Conservation (phyloP, 1,139 yeast species). For the Candida sp. region DNA sequence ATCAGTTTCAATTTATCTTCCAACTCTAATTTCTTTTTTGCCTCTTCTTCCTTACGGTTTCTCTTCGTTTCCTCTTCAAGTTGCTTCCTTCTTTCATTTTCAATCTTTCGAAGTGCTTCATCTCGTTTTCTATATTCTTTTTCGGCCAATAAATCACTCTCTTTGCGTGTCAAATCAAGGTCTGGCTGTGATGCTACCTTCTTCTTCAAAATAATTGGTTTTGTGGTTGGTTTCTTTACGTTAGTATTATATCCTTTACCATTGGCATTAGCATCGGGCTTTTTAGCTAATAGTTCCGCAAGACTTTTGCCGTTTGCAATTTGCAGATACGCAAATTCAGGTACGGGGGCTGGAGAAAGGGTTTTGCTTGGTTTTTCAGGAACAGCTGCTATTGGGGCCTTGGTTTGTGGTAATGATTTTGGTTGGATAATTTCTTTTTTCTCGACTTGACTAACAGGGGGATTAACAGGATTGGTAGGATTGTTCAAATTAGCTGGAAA, state of each 20-base stretch:
- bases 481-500: slow-evolving; percentile 6
- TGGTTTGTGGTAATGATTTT: neutral
- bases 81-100: slow-evolving; percentile 1
- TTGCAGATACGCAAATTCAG: slow-evolving; percentile 7
- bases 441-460: neutral
- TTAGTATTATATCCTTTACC: slow-evolving; percentile 16
- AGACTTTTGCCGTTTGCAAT: slow-evolving; percentile 29
- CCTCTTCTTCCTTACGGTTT: slow-evolving; percentile 6
- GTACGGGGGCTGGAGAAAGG: slow-evolving; percentile 13
- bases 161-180: slow-evolving; percentile 9
- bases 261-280: slow-evolving; percentile 13
- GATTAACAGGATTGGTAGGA: slow-evolving; percentile 3
- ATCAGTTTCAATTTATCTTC: slow-evolving; percentile 5
- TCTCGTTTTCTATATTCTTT: slow-evolving; percentile 5
- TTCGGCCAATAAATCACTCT: slow-evolving; percentile 7
- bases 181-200: slow-evolving; percentile 17
- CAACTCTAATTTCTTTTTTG: slow-evolving; percentile 4
- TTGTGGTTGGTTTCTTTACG: slow-evolving; percentile 20
- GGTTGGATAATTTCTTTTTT: slow-evolving; percentile 1
- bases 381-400: neutral
- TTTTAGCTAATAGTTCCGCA: slow-evolving; percentile 35
- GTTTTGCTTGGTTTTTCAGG: slow-evolving; percentile 1
- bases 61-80: slow-evolving; percentile 4
- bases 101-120: neutral
- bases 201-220: slow-evolving; percentile 32